These are phyloP conservation scores for Saraca asoca DNA, from an alignment of 331 rosid genomes.

Conservation along the genomic window DNA sequence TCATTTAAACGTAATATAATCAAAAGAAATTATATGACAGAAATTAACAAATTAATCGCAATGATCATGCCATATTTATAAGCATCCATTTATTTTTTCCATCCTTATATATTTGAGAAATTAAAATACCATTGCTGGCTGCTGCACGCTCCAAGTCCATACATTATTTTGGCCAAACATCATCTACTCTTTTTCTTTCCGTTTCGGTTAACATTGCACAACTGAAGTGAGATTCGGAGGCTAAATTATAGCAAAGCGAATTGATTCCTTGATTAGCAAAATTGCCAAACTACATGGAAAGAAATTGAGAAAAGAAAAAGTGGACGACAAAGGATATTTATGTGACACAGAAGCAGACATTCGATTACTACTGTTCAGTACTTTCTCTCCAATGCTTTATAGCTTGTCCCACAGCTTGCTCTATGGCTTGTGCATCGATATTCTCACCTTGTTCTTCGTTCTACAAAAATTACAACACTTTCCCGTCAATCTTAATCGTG, in stretches of 20 bases:
- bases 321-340: slow-evolving; percentile 5
- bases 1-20: too few species aligned
- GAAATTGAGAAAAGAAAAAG: not conserved
- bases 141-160: not conserved
- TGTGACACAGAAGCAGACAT: not conserved
- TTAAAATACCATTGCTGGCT: too few species aligned
- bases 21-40: too few species aligned
- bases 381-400: slow-evolving; percentile 55
- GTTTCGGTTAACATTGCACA: not conserved
- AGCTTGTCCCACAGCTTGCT: slow-evolving; percentile 72
- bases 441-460: slow-evolving; percentile 63
- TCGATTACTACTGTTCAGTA: slow-evolving; percentile 40
- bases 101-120: not conserved
- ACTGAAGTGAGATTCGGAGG: not conserved
- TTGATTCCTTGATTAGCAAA: slow-evolving; percentile 30
- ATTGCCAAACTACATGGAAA: slow-evolving; percentile 9
- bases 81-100: too few species aligned
- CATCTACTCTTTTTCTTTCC: not conserved
- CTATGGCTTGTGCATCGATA: slow-evolving; percentile 68
- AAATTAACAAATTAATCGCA: too few species aligned
- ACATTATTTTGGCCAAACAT: slow-evolving; percentile 3
- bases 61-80: too few species aligned
- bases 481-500: too few species aligned
- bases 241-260: not conserved
- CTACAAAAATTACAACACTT: slow-evolving; percentile 36